Evolutionary conservation across 2,329 filamentous ascomycete species (phyloP).

Genomic region (Aspergillus udagawae): DNA sequence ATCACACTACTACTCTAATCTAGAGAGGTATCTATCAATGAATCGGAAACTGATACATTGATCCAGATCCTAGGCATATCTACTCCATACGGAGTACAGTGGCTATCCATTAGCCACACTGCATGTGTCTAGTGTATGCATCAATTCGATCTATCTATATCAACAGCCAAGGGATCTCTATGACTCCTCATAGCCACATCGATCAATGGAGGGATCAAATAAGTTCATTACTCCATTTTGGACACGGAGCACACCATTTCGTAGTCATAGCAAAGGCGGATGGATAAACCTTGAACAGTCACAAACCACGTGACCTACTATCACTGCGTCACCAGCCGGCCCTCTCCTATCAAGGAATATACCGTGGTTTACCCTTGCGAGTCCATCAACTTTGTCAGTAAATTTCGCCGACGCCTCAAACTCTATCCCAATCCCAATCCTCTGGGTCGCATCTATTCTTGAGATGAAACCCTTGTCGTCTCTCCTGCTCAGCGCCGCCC

Average conservation of each 20-base stretch:
- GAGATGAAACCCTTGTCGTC: slow-evolving; percentile 10
- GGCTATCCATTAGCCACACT: no score
- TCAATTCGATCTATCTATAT: background rate
- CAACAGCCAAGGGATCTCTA: no score
- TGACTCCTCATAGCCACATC: no score
- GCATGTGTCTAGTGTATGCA: background rate
- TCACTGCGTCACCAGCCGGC: no score
- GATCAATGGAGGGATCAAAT: background rate
- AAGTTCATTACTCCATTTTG: background rate
- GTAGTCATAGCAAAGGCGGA: no score
- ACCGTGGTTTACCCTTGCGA: background rate
- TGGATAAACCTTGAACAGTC: no score
- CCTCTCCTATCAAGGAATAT: background rate
- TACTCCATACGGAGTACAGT: no score
- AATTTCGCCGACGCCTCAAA: background rate
- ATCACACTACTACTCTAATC: no score
- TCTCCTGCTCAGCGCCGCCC: slow-evolving; percentile 15
- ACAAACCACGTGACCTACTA: background rate
- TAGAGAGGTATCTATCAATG: no score
- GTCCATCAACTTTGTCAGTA: background rate
- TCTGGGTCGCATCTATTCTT: background rate
- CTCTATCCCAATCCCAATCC: background rate
- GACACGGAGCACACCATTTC: background rate
- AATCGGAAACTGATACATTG: no score
- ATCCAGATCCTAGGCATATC: background rate